These are phyloP conservation scores for Tremella fuciformis DNA, from an alignment of 768 basidiomycete genomes.

Conservation along the genomic window DNA sequence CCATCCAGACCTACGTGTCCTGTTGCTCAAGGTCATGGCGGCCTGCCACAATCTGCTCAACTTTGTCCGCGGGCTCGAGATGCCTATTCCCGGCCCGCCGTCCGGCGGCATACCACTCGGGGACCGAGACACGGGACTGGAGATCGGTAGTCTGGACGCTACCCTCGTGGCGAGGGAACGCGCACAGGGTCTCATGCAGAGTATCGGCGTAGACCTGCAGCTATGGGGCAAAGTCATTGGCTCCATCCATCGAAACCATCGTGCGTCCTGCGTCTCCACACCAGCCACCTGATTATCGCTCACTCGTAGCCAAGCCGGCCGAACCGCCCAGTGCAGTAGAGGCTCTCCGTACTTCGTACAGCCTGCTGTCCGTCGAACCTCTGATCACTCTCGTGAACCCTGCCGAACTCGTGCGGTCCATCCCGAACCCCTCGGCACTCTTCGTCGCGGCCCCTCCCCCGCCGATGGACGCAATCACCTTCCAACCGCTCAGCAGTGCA, in stretches of 20 bases:
- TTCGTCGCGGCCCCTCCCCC: constrained; percentile 19
- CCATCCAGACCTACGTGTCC: not conserved
- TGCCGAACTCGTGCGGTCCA: constrained; percentile 3
- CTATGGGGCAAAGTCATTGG: constrained; percentile 30
- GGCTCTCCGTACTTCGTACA: constrained; percentile 1
- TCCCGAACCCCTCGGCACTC: constrained; percentile 29
- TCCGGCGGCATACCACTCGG: constrained; percentile 12
- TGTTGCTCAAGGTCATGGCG: constrained; percentile 6
- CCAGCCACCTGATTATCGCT: not conserved
- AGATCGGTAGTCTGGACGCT: constrained; percentile 16
- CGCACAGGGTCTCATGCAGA: constrained; percentile 16
- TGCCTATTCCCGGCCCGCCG: constrained; percentile 31
- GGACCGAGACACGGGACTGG: constrained; percentile 8
- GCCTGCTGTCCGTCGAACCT: constrained; percentile 11
- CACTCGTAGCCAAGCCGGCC: not conserved
- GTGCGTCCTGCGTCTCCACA: constrained; percentile 6
- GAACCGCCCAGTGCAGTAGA: not conserved
- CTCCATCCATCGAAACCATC: too few relatives aligned
- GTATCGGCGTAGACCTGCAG: constrained; percentile 27
- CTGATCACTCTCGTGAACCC: constrained; percentile 4
- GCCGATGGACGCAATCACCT: constrained; percentile 15
- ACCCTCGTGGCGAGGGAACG: constrained; percentile 33
- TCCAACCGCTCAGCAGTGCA: constrained; percentile 8
- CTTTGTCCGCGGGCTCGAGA: constrained; percentile 28
- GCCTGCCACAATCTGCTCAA: constrained; percentile 14